Percentiles rank a stretch among this genome's conserved stretches.
Conservation (phyloP, 371 early-diverging fungal species). For the Rhizomucor miehei region DNA sequence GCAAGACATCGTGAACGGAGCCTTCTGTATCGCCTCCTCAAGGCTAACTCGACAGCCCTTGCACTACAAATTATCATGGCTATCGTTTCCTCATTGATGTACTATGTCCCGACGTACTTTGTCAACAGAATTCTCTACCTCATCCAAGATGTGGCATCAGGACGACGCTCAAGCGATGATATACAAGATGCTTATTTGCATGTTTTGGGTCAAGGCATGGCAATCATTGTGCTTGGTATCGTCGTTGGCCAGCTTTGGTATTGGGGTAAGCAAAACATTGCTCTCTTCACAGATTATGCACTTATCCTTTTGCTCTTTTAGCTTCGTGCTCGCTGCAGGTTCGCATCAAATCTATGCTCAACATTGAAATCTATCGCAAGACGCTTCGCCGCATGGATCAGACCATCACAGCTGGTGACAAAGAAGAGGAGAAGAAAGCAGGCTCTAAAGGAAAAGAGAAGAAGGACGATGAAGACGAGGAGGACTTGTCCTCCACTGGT, state of each 20-base stretch:
- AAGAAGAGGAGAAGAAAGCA: conserved; percentile 6
- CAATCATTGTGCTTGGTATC: conserved; percentile 36
- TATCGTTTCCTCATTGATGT: conserved; percentile 20
- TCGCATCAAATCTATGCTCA: conserved; percentile 46
- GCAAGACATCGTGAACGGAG: conserved; percentile 19
- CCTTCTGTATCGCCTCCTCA: conserved; percentile 25
- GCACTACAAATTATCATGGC: conserved; percentile 25
- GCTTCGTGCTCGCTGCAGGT: conserved; percentile 42
- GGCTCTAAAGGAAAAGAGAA: conserved; percentile 6
- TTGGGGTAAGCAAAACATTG: conserved; percentile 28
- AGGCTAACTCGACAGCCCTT: conserved; percentile 23
- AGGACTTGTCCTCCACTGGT: conserved; percentile 54
- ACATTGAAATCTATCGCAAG: conserved; percentile 59
- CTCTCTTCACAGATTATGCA: background rate
- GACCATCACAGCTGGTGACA: conserved; percentile 23
- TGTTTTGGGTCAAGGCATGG: conserved; percentile 39
- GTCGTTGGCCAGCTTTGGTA: conserved; percentile 50
- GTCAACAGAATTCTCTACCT: conserved; percentile 32
- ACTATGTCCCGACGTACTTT: conserved; percentile 40
- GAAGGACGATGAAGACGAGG: conserved; percentile 27
- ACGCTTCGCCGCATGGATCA: conserved; percentile 49
- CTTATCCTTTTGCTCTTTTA: conserved; percentile 1
- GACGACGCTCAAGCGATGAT: conserved; percentile 7
- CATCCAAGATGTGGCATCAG: conserved; percentile 27
- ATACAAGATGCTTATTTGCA: conserved; percentile 33